Evolutionary conservation across 306 rosid genomes (phyloP), one percentile per base, ranked within the genome.

Genomic region (Notholithocarpus densiflorus): DNA sequence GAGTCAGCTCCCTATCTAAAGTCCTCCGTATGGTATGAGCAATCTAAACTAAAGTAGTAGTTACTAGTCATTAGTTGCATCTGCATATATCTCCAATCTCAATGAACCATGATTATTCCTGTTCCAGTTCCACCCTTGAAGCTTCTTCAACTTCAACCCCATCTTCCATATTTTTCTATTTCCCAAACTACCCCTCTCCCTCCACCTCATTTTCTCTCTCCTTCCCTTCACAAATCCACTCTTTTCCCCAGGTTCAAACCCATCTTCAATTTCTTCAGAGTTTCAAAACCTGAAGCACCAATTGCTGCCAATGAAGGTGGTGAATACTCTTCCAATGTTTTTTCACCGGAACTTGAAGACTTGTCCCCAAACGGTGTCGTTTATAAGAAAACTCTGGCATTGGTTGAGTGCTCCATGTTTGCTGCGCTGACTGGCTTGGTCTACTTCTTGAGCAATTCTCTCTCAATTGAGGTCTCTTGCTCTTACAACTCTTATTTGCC

Each of bases 371-470:
- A 86, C 34, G 96, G 99, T 18, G 75, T 40, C 9, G 89, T 90
- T 56, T 93, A 91, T 74, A 83, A 79, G 90, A 91, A 91, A 76
- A 95, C 98, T 9, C 76, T 95, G 64, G 98, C 93, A 48, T 69
- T 95, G 91, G 99, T 95, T 66, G 99, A 95, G 87, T 95, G 99
- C 82, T 91, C 99, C 84, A 95, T 95, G 99, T 91, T 93, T 68
- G 93, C 99, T 54, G 97, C 99, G 3, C 97, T 95, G 65, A 89
- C 95, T 31, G 99, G 99, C 52, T 84, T 95, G 86, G 99, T 95
- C 71, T 95, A 91, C 73, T 93, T 95, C 87, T 85, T 93, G 88
- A 95, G 99, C 88, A 95, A 88, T 84, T 90, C 99, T 23, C 96
- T 95, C 18, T 89, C 94, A 40, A 89, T 95, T 74, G 98, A 95